Percentiles rank a stretch among this genome's conserved stretches.
Evolutionary conservation across 768 basidiomycete species (phyloP).

Genomic region (Trametes sanguinea): DNA sequence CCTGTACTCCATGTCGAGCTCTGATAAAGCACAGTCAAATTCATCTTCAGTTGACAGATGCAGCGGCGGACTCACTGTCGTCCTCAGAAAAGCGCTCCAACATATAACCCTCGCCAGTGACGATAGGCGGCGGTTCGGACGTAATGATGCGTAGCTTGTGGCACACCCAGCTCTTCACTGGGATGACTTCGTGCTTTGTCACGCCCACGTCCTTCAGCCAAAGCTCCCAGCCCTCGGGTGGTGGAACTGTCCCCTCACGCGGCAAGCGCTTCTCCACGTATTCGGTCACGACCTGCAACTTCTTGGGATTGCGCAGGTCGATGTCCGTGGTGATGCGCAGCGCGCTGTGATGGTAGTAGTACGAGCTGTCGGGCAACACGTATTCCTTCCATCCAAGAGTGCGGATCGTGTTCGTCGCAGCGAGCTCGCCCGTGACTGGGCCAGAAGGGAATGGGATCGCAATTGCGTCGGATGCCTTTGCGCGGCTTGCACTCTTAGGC

Average conservation of each 20-base stretch:
- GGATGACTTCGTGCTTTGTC: slow-evolving; percentile 37
- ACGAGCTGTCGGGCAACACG: slow-evolving; percentile 68
- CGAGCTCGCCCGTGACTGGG: slow-evolving; percentile 24
- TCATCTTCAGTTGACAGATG: neutral
- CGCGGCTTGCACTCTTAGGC: slow-evolving; percentile 25
- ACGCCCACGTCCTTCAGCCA: slow-evolving; percentile 57
- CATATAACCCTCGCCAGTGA: slow-evolving; percentile 27
- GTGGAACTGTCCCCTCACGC: slow-evolving; percentile 37
- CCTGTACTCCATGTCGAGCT: slow-evolving; percentile 72
- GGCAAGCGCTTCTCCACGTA: slow-evolving; percentile 42
- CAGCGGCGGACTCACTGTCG: slow-evolving; percentile 41
- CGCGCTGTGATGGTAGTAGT: slow-evolving; percentile 71
- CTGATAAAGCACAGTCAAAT: slow-evolving; percentile 38
- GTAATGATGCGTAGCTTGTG: slow-evolving; percentile 59
- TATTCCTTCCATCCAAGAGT: slow-evolving; percentile 77
- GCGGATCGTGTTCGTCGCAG: slow-evolving; percentile 32
- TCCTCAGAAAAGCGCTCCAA: slow-evolving; percentile 33
- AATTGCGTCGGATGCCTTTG: slow-evolving; percentile 20
- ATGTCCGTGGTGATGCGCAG: slow-evolving; percentile 69
- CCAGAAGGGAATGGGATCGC: slow-evolving; percentile 25
- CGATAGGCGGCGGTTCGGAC: slow-evolving; percentile 42
- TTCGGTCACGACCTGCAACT: slow-evolving; percentile 50
- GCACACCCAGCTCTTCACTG: slow-evolving; percentile 62
- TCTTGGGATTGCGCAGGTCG: slow-evolving; percentile 55
- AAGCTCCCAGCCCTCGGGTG: slow-evolving; percentile 51